Evolutionary conservation across 148 eudicot genomes (phyloP).

Genomic region (Diospyros lotus): DNA sequence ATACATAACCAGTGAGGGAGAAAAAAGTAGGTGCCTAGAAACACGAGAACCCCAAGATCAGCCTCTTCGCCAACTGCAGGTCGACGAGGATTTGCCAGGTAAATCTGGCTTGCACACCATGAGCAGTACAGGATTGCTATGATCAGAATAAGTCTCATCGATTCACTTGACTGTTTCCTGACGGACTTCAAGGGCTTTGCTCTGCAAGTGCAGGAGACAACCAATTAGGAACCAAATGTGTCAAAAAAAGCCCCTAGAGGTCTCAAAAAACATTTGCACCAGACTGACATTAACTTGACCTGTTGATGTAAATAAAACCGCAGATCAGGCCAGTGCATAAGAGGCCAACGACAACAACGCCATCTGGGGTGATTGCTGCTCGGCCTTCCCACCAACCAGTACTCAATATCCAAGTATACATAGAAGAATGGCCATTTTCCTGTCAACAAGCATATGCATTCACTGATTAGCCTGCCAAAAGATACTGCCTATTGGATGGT

Average conservation of each 20-base stretch:
- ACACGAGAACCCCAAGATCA: constrained; percentile 87
- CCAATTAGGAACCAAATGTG: neutral
- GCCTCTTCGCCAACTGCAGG: constrained; percentile 96
- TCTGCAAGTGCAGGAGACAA: constrained; percentile 44
- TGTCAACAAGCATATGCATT: constrained; percentile 12
- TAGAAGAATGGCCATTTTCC: constrained; percentile 86
- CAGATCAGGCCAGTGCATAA: constrained; percentile 54
- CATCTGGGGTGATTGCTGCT: constrained; percentile 83
- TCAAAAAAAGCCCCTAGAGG: neutral
- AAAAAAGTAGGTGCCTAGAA: constrained; percentile 60
- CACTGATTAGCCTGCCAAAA: neutral
- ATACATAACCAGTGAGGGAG: constrained; percentile 73
- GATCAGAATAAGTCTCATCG: constrained; percentile 39
- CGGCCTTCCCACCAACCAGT: constrained; percentile 90
- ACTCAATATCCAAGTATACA: constrained; percentile 82
- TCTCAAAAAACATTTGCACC: neutral
- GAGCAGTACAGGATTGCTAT: constrained; percentile 59
- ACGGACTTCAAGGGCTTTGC: constrained; percentile 47
- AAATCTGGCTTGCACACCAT: constrained; percentile 92
- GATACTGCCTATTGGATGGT: neutral
- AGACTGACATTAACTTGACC: constrained; percentile 28
- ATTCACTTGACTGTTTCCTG: constrained; percentile 37
- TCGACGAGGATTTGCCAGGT: constrained; percentile 67
- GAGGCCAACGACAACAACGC: constrained; percentile 58
- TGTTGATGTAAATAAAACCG: constrained; percentile 76